phyloP scores from a whole-genome alignment of 2,329 filamentous ascomycete genomes.

The Ophiosphaerella herpotricha region DNA sequence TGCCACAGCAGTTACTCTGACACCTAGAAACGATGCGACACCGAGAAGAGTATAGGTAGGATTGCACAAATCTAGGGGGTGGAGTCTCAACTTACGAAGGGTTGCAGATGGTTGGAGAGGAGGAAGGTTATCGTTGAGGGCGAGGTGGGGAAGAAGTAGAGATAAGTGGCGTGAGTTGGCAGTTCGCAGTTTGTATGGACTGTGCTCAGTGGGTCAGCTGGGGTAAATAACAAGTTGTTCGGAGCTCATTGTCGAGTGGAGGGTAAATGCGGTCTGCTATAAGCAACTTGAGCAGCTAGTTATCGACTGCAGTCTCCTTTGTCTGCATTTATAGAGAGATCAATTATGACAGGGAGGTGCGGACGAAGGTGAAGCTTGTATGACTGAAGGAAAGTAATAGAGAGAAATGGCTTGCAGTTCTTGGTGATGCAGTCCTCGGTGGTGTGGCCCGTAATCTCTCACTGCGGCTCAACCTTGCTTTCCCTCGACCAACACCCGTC shows the following conservation, averaged over 20 bases:
- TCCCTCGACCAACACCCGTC: background rate
- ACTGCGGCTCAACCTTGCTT: background rate
- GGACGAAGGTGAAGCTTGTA: background rate
- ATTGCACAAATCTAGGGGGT: no score
- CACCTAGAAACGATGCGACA: no score
- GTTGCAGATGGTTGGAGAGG: background rate
- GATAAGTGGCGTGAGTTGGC: conserved; percentile 9
- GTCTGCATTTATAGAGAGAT: conserved; percentile 16
- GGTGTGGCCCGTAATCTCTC: background rate
- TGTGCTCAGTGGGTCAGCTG: conserved; percentile 18
- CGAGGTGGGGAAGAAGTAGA: conserved; percentile 8
- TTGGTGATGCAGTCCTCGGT: background rate
- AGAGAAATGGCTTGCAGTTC: background rate
- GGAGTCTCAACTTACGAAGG: background rate
- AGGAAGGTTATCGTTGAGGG: conserved; percentile 1
- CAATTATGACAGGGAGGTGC: background rate
- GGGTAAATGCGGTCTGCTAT: conserved; percentile 24
- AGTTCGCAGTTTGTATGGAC: conserved; percentile 8
- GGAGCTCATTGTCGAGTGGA: conserved; percentile 16
- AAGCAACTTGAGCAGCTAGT: conserved; percentile 36
- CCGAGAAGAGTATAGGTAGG: no score
- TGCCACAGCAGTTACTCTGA: no score
- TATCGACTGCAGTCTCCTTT: conserved; percentile 23
- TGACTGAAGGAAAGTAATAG: background rate
- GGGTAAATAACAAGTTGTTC: conserved; percentile 11